Evolutionary conservation across 2,329 filamentous ascomycete species (phyloP).

Genomic region (Colletotrichum tamarilloi): DNA sequence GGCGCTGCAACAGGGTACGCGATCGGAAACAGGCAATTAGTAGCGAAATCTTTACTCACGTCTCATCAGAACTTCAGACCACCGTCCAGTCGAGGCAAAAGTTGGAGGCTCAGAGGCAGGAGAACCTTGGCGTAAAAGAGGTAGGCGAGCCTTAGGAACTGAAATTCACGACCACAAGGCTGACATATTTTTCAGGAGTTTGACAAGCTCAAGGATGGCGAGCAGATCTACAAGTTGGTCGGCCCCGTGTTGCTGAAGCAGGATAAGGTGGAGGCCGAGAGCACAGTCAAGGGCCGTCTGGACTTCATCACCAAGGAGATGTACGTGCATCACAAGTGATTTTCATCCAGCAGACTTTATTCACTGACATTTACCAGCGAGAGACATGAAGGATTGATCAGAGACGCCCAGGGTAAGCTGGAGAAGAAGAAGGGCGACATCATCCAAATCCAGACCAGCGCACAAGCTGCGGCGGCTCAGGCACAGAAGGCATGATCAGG

Average conservation of each 20-base stretch:
- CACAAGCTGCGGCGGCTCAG: conserved; percentile 55
- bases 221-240: conserved; percentile 95
- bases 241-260: conserved; percentile 95
- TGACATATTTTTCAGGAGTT: conserved; percentile 74
- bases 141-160: conserved; percentile 52
- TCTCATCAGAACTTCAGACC: conserved; percentile 77
- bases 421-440: conserved; percentile 71
- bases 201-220: conserved; percentile 78
- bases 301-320: conserved; percentile 96
- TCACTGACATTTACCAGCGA: conserved; percentile 39
- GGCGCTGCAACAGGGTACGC: conserved; percentile 79
- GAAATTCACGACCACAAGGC: neutral
- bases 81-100: conserved; percentile 85
- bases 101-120: conserved; percentile 92
- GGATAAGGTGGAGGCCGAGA: conserved; percentile 88
- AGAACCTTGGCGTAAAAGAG: conserved; percentile 89
- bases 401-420: conserved; percentile 65
- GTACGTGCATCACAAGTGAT: conserved; percentile 60
- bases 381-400: conserved; percentile 63
- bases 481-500: conserved; percentile 39
- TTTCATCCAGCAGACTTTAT: neutral
- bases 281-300: conserved; percentile 88
- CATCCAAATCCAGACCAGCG: conserved; percentile 64
- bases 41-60: conserved; percentile 5
- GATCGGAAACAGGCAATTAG: neutral